phyloP scores from a whole-genome alignment of 2,329 filamentous ascomycete genomes.

The Teratosphaeria zuluensis region DNA sequence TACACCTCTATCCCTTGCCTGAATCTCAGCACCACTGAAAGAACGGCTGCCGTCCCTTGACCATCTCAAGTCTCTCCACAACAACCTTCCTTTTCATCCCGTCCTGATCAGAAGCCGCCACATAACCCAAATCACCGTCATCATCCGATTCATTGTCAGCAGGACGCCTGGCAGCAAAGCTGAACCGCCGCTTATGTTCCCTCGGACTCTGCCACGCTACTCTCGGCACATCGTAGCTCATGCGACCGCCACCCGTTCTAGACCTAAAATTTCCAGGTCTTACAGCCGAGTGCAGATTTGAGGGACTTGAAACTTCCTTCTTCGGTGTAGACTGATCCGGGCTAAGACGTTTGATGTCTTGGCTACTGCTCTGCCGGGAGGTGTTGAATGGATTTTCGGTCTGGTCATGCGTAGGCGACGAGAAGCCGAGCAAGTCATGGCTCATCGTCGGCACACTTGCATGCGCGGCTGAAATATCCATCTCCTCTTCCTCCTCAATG shows the following conservation, averaged over 20 bases:
- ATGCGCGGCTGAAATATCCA: conserved; percentile 74
- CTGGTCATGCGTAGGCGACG: conserved; percentile 10
- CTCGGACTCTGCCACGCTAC: conserved; percentile 18
- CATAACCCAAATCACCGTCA: conserved; percentile 85
- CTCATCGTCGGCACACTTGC: conserved; percentile 45
- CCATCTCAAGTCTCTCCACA: conserved; percentile 88
- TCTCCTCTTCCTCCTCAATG: conserved; percentile 61
- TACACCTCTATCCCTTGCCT: neutral
- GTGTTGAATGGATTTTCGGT: conserved; percentile 39
- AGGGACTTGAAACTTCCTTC: neutral
- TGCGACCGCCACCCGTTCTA: conserved; percentile 19
- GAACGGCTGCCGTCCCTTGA: conserved; percentile 89
- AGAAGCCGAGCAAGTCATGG: conserved; percentile 60
- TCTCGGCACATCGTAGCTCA: conserved; percentile 16
- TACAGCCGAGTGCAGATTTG: neutral
- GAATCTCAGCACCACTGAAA: conserved; percentile 80
- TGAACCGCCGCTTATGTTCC: conserved; percentile 34
- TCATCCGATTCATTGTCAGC: conserved; percentile 10
- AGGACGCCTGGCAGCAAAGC: conserved; percentile 28
- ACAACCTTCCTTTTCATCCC: conserved; percentile 88
- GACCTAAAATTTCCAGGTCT: conserved; percentile 16
- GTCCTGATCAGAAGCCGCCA: conserved; percentile 88
- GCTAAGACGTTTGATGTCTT: conserved; percentile 22
- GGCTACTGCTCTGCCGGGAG: conserved; percentile 35
- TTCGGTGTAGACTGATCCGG: conserved; percentile 8